Evolutionary conservation across 192 early-diverging fungal genomes (phyloP).

Genomic region (Coemansia guatemalensis): DNA sequence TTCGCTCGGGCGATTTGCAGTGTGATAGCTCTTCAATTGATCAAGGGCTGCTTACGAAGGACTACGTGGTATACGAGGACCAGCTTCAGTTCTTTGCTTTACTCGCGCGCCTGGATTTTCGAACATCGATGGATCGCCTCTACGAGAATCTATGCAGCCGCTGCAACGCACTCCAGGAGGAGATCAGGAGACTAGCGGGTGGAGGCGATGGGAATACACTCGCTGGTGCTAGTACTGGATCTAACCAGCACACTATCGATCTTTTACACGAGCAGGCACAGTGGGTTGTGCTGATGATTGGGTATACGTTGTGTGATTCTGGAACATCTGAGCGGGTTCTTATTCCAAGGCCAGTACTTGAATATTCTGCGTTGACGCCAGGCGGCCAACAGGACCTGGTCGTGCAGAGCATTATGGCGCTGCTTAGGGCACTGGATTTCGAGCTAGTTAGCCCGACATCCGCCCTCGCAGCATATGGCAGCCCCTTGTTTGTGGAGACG

Average conservation of each 20-base stretch:
- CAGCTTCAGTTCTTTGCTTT: conserved; percentile 52
- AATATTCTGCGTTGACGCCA: conserved; percentile 23
- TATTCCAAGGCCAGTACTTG: conserved; percentile 28
- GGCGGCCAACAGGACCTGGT: conserved; percentile 26
- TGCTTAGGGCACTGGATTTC: conserved; percentile 42
- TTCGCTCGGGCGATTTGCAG: conserved; percentile 11
- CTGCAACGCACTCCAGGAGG: conserved; percentile 34
- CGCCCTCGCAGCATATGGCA: conserved; percentile 22
- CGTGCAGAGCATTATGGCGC: conserved; percentile 39
- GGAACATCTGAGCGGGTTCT: conserved; percentile 49
- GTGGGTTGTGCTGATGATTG: conserved; percentile 50
- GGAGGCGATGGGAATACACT: conserved; percentile 2
- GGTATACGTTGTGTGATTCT: conserved; percentile 38
- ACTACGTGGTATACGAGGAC: conserved; percentile 52
- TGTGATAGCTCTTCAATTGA: conserved; percentile 24
- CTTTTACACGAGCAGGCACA: conserved; percentile 49
- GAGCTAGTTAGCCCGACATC: conserved; percentile 33
- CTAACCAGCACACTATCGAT: conserved; percentile 36
- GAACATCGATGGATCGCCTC: conserved; percentile 31
- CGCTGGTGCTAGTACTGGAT: background rate
- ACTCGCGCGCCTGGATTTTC: conserved; percentile 42
- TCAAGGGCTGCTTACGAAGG: conserved; percentile 46
- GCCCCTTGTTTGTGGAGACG: conserved; percentile 48
- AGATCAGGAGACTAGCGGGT: conserved; percentile 21
- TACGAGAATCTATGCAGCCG: conserved; percentile 38